These are phyloP conservation scores for Colletotrichum salicis DNA, from an alignment of 2,329 filamentous ascomycete species.

Conservation along the genomic window DNA sequence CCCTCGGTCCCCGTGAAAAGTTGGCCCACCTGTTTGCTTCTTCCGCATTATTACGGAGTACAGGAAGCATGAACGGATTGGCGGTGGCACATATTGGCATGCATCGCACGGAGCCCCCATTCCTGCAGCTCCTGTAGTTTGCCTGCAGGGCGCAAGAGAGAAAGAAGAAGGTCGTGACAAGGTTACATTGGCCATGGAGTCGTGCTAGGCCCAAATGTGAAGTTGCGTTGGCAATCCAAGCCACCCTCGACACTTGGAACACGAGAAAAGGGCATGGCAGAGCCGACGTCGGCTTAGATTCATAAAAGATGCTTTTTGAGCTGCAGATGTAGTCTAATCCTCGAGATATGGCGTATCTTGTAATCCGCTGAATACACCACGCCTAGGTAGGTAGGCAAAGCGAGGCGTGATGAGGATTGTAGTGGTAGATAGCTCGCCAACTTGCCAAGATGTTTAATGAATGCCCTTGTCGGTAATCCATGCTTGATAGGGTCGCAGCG, in stretches of 20 bases:
- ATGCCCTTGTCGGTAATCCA: conserved; percentile 13
- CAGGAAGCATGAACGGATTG: background rate
- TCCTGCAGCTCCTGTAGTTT: background rate
- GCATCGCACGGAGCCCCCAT: background rate
- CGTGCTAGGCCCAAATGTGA: conserved; percentile 2
- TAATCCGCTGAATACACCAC: background rate
- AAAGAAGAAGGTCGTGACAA: conserved; percentile 11
- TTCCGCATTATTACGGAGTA: background rate
- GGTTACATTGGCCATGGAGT: conserved; percentile 17
- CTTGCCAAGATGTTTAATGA: background rate
- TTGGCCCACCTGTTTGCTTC: too few species aligned
- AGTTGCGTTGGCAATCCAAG: background rate
- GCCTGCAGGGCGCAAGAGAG: conserved; percentile 2
- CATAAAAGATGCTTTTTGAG: background rate
- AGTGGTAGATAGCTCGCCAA: background rate
- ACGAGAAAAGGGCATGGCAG: conserved; percentile 8
- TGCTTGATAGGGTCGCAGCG: conserved; percentile 12
- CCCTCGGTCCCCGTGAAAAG: background rate
- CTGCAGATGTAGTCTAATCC: background rate
- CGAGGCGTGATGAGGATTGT: too few species aligned
- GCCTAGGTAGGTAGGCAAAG: too few species aligned
- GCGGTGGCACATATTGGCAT: background rate
- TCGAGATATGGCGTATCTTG: background rate
- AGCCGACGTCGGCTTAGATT: background rate
- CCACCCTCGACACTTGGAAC: background rate